Conservation (phyloP, 306 rosid genomes). For the Gleditsia sinensis region DNA sequence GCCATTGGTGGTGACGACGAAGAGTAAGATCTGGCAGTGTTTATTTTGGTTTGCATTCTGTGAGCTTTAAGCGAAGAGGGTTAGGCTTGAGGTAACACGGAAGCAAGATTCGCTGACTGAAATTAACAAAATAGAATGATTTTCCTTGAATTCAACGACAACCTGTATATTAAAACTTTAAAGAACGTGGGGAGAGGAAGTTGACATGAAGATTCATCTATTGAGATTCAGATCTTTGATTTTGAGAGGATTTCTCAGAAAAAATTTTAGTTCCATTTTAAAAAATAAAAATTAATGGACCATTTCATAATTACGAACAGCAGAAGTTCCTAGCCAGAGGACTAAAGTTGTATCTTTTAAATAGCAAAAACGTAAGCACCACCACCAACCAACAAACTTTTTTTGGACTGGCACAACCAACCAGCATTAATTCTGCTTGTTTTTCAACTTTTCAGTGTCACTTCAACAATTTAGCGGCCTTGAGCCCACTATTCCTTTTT, state of each 20-base stretch:
- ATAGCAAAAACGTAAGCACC: background rate
- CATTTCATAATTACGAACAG: no score
- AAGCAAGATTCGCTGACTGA: background rate
- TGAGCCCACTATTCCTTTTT: background rate
- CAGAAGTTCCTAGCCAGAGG: no score
- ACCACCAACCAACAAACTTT: background rate
- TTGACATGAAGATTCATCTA: background rate
- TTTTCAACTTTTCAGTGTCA: no score
- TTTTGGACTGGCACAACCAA: no score
- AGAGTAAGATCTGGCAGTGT: background rate
- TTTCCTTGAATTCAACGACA: background rate
- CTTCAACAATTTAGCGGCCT: background rate
- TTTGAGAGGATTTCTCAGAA: background rate
- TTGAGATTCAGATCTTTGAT: background rate
- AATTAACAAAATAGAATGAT: background rate
- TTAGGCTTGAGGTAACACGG: conserved; percentile 3
- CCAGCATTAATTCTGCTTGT: no score
- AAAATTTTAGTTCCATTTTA: no score
- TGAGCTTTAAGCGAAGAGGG: background rate
- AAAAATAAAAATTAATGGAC: no score
- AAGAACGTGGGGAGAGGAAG: background rate
- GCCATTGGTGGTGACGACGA: conserved; percentile 12
- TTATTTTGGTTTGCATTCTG: background rate
- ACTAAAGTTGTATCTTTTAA: no score
- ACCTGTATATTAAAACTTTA: background rate